phyloP scores from a whole-genome alignment of 2,329 filamentous ascomycete genomes.

The Teratosphaeria gauchensis region DNA sequence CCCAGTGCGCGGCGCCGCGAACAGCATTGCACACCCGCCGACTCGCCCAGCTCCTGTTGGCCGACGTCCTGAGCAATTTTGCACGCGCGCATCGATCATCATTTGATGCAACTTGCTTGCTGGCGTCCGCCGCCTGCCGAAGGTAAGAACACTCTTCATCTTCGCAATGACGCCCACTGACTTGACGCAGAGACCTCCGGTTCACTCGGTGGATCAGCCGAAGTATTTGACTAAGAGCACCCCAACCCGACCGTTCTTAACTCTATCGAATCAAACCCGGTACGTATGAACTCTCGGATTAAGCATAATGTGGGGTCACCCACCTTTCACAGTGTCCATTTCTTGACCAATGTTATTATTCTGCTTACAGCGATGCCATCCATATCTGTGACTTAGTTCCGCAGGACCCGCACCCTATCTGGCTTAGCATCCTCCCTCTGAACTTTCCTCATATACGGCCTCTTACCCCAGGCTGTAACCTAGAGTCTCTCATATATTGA shows the following conservation, averaged over 20 bases:
- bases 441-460: not conserved
- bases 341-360: not conserved
- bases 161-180: not conserved
- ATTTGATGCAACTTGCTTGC: not conserved
- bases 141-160: not conserved
- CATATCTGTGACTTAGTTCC: not conserved
- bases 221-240: conserved; percentile 8
- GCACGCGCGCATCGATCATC: not conserved
- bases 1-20: not conserved
- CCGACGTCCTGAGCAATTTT: not conserved
- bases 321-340: not conserved
- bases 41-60: not conserved
- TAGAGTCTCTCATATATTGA: conserved; percentile 1
- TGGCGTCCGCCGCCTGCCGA: not conserved
- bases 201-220: not conserved
- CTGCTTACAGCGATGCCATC: not conserved
- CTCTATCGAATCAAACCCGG: conserved; percentile 16
- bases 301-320: conserved; percentile 21
- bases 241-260: conserved; percentile 17
- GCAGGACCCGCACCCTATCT: not conserved
- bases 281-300: conserved; percentile 21
- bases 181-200: not conserved
- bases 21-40: not conserved
- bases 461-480: not conserved
- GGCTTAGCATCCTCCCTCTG: not conserved